Evolutionary conservation across 2,329 filamentous ascomycete species (phyloP).

Genomic region (Xylaria hypoxylon): DNA sequence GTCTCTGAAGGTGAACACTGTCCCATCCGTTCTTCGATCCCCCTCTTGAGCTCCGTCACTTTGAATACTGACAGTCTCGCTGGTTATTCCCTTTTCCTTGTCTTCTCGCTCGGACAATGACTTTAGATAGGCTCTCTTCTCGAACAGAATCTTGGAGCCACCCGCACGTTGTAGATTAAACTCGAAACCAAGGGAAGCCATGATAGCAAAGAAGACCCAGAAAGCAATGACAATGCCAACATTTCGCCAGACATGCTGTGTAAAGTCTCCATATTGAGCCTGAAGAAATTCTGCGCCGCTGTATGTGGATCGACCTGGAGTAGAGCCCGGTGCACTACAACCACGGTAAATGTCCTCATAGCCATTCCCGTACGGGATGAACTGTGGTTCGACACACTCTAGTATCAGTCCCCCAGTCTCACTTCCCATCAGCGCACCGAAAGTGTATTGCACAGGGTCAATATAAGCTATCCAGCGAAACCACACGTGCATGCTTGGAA

Average conservation of each 20-base stretch:
- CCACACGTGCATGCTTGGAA: conserved; percentile 66
- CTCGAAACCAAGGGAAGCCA: conserved; percentile 53
- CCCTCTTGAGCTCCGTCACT: conserved; percentile 41
- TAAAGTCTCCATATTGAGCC: conserved; percentile 64
- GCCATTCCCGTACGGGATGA: conserved; percentile 64
- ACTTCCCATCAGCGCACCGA: conserved; percentile 71
- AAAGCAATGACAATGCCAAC: conserved; percentile 65
- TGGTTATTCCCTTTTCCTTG: conserved; percentile 49
- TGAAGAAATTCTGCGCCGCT: conserved; percentile 67
- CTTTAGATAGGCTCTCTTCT: conserved; percentile 20
- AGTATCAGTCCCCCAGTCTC: conserved; percentile 69
- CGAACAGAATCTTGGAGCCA: conserved; percentile 52
- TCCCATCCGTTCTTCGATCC: conserved; percentile 71
- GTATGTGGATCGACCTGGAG: conserved; percentile 64
- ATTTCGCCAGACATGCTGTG: conserved; percentile 71
- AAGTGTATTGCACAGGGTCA: conserved; percentile 73
- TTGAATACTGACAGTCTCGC: not conserved
- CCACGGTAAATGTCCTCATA: conserved; percentile 64
- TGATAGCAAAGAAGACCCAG: conserved; percentile 60
- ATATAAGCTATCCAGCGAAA: conserved; percentile 67
- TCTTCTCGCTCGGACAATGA: conserved; percentile 39
- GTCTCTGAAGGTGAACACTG: conserved; percentile 65
- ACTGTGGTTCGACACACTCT: conserved; percentile 64
- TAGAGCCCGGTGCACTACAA: conserved; percentile 69
- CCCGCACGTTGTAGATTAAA: conserved; percentile 71